Conservation (phyloP, 768 basidiomycete genomes). For the Mycena rosella region DNA sequence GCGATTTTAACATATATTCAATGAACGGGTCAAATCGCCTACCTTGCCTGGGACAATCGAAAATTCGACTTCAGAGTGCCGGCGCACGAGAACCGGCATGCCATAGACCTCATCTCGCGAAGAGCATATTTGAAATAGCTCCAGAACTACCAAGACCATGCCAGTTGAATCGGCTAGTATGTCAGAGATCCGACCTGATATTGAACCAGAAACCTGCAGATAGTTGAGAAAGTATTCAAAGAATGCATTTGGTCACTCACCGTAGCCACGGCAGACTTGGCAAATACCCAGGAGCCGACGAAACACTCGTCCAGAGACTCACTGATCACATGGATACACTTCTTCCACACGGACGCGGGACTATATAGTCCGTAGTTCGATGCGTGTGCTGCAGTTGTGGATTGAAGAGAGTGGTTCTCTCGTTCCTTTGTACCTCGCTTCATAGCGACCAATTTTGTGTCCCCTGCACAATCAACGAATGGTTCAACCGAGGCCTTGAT, state of each 20-base stretch:
- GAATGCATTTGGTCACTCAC: neutral
- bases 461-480: neutral
- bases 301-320: conserved; percentile 7
- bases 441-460: neutral
- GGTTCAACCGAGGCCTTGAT: too few relatives aligned
- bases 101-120: neutral
- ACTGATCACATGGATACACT: neutral
- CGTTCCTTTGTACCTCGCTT: neutral
- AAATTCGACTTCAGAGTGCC: neutral
- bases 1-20: conserved; percentile 42
- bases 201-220: neutral
- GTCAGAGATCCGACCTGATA: neutral
- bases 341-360: neutral
- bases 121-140: neutral
- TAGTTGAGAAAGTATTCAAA: neutral
- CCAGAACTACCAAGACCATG: neutral
- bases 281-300: conserved; percentile 3
- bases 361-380: neutral
- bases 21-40: neutral
- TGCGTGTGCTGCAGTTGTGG: neutral
- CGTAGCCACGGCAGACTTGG: neutral
- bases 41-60: conserved; percentile 6
- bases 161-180: neutral
- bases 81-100: too few relatives aligned
- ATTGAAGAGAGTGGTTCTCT: neutral